Evolutionary conservation across 2,329 filamentous ascomycete species (phyloP).

Genomic region (Alternaria hordeiaustralica): DNA sequence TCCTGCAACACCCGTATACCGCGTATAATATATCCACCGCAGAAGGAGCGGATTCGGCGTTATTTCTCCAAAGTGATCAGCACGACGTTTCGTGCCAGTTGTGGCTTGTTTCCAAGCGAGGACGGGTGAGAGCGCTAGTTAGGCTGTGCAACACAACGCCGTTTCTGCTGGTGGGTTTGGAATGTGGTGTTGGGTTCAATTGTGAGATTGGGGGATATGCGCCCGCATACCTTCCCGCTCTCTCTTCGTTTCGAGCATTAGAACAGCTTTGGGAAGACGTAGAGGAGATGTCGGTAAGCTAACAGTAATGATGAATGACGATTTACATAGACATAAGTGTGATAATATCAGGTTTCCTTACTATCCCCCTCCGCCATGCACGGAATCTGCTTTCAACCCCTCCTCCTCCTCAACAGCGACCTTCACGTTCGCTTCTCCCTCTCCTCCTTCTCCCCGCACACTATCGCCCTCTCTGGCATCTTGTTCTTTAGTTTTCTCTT

Average conservation of each 20-base stretch:
- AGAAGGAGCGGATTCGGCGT: not conserved
- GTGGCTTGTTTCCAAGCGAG: not conserved
- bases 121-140: not conserved
- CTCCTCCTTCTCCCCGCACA: not conserved
- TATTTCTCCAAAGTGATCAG: not conserved
- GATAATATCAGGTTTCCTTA: not conserved
- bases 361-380: not conserved
- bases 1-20: not conserved
- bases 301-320: not conserved
- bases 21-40: not conserved
- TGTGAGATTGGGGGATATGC: too few species aligned
- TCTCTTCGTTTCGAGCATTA: not conserved
- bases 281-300: not conserved
- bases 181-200: too few species aligned
- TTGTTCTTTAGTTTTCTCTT: not conserved
- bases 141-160: not conserved
- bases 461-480: not conserved
- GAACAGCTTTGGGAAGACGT: not conserved
- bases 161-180: not conserved
- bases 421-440: not conserved
- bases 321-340: not conserved
- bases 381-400: not conserved
- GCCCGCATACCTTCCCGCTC: too few species aligned
- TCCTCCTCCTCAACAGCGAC: not conserved
- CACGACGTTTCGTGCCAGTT: not conserved